These are phyloP conservation scores for Ailanthus altissimus DNA, from an alignment of 345 rosid species.

Conservation along the genomic window DNA sequence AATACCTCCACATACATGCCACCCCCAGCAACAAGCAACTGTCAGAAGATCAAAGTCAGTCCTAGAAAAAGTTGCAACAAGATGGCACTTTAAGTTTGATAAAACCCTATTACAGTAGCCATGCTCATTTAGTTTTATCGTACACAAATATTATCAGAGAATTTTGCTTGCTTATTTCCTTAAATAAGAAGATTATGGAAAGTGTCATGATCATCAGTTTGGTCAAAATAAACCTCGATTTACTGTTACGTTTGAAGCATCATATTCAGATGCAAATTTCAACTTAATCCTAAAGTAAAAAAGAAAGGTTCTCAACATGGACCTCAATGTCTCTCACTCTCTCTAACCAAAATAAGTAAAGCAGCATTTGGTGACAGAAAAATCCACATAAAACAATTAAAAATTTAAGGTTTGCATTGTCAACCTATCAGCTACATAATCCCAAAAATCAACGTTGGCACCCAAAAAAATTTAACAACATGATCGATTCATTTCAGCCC, in stretches of 20 bases:
- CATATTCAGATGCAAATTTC: neutral
- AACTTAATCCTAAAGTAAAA: neutral
- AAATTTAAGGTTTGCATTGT: neutral
- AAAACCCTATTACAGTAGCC: neutral
- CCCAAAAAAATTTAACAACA: neutral
- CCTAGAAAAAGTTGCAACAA: neutral
- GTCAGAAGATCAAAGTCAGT: constrained; percentile 21
- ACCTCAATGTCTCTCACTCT: neutral
- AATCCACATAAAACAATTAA: neutral
- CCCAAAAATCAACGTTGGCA: neutral
- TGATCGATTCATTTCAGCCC: neutral
- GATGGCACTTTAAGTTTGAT: neutral
- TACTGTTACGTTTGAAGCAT: neutral
- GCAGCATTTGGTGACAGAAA: neutral
- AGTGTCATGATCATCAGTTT: neutral
- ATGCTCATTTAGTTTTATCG: neutral
- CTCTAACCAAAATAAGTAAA: neutral
- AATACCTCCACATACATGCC: constrained; percentile 96
- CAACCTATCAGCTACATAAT: neutral
- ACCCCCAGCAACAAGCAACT: constrained; percentile 98
- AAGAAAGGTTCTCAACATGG: neutral
- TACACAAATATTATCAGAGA: neutral
- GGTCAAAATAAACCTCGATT: neutral
- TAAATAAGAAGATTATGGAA: neutral
- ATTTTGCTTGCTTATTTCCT: neutral